These are phyloP conservation scores for Aureobasidium melanogenum DNA, from an alignment of 2,329 filamentous ascomycete genomes.

Conservation along the genomic window DNA sequence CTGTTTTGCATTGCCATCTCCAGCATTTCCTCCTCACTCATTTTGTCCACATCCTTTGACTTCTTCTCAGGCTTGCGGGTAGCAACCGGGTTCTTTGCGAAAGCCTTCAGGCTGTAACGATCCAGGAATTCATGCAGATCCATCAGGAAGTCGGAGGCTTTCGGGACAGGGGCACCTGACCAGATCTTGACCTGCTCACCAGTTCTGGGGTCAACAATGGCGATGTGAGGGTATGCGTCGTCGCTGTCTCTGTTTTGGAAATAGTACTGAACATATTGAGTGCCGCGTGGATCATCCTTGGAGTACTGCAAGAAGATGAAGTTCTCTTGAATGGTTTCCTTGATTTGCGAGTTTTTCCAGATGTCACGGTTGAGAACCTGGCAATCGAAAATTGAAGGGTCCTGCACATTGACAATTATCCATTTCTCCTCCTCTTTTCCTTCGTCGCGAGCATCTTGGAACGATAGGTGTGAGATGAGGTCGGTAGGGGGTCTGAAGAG, in stretches of 20 bases:
- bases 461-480: slow-evolving; percentile 69
- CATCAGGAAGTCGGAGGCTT: slow-evolving; percentile 71
- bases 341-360: slow-evolving; percentile 80
- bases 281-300: slow-evolving; percentile 70
- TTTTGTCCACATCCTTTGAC: slow-evolving; percentile 67
- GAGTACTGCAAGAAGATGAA: slow-evolving; percentile 95
- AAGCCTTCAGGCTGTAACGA: slow-evolving; percentile 78
- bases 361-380: slow-evolving; percentile 89
- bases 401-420: slow-evolving; percentile 92
- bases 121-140: slow-evolving; percentile 96
- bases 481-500: slow-evolving; percentile 90
- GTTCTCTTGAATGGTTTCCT: slow-evolving; percentile 75
- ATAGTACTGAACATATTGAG: slow-evolving; percentile 85
- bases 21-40: slow-evolving; percentile 97
- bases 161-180: slow-evolving; percentile 74
- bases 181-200: slow-evolving; percentile 96
- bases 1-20: slow-evolving; percentile 90
- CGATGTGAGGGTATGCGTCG: slow-evolving; percentile 92
- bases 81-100: slow-evolving; percentile 88
- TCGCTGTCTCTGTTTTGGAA: slow-evolving; percentile 66
- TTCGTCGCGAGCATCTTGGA: slow-evolving; percentile 74
- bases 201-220: slow-evolving; percentile 89
- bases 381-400: slow-evolving; percentile 87
- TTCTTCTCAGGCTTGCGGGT: slow-evolving; percentile 58
- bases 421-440: slow-evolving; percentile 88